Evolutionary conservation across 306 rosid genomes (phyloP).

Genomic region (Carpinus viminea): DNA sequence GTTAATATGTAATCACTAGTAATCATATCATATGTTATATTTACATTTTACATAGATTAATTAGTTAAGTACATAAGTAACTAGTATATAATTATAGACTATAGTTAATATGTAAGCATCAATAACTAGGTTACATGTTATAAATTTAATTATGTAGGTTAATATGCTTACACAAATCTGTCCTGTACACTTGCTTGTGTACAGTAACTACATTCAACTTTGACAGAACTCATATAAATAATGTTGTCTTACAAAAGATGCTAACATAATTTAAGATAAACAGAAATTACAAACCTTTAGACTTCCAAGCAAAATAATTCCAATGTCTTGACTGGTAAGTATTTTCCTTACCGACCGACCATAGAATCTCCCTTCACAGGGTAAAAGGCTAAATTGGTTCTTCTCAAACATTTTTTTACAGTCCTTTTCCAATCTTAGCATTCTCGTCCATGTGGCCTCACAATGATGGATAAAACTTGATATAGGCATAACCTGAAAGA

Average conservation of each 20-base stretch:
- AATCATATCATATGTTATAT: no score
- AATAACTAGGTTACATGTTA: no score
- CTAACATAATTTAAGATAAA: slow-evolving; percentile 24
- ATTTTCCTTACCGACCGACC: slow-evolving; percentile 50
- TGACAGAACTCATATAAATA: slow-evolving; percentile 15
- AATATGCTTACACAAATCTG: background rate
- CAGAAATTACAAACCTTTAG: slow-evolving; percentile 56
- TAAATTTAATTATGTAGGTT: no score
- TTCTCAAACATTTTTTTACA: slow-evolving; percentile 33
- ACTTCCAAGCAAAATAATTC: slow-evolving; percentile 66
- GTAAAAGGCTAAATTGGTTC: slow-evolving; percentile 35
- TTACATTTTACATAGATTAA: no score
- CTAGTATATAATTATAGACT: no score
- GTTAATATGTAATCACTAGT: no score
- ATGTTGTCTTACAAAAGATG: slow-evolving; percentile 19
- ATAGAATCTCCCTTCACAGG: slow-evolving; percentile 47
- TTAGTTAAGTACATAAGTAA: no score
- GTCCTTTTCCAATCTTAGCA: slow-evolving; percentile 32
- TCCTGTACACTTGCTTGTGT: background rate
- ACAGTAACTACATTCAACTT: slow-evolving; percentile 9
- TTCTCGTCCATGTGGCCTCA: slow-evolving; percentile 46
- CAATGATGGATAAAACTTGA: slow-evolving; percentile 49
- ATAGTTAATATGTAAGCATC: no score
- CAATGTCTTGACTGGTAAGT: slow-evolving; percentile 61
- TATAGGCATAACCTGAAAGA: slow-evolving; percentile 65